phyloP scores from a whole-genome alignment of 192 early-diverging fungal species.

The Linnemannia zychae region DNA sequence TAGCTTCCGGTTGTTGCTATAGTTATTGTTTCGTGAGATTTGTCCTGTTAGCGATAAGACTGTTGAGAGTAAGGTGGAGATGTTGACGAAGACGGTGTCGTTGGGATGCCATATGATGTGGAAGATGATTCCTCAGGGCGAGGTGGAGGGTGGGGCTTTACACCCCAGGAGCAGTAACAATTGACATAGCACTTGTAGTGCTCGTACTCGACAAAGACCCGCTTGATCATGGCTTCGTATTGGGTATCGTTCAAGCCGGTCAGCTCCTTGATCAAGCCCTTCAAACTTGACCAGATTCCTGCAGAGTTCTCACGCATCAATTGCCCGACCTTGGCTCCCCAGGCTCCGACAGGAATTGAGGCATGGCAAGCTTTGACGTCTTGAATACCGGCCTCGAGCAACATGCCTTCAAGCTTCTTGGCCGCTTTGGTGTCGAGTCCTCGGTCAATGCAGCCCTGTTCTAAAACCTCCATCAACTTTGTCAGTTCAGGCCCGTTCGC shows the following conservation, averaged over 20 bases:
- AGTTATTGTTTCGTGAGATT: neutral
- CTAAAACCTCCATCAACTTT: slow-evolving; percentile 38
- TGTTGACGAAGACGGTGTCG: neutral
- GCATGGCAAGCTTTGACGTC: slow-evolving; percentile 37
- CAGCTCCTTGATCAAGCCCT: slow-evolving; percentile 42
- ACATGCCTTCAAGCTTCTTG: slow-evolving; percentile 35
- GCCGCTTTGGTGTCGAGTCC: slow-evolving; percentile 43
- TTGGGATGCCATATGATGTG: neutral
- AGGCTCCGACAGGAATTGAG: slow-evolving; percentile 44
- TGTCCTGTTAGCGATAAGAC: neutral
- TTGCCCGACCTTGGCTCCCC: slow-evolving; percentile 51
- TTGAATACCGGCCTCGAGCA: slow-evolving; percentile 30
- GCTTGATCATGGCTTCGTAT: slow-evolving; percentile 45
- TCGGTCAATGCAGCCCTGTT: slow-evolving; percentile 27
- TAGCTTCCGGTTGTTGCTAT: neutral
- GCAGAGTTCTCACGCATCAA: slow-evolving; percentile 52
- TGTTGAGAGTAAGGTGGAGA: neutral
- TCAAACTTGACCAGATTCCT: slow-evolving; percentile 47
- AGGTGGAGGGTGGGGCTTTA: slow-evolving; percentile 34
- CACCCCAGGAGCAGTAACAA: slow-evolving; percentile 54
- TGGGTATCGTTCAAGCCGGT: slow-evolving; percentile 39
- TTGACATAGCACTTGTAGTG: slow-evolving; percentile 48
- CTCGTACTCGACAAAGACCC: slow-evolving; percentile 49
- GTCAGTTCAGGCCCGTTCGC: slow-evolving; percentile 48
- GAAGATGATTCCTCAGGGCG: slow-evolving; percentile 11